Conservation (phyloP, 1,139 yeast genomes). For the Trichomonascaceae sp. region DNA sequence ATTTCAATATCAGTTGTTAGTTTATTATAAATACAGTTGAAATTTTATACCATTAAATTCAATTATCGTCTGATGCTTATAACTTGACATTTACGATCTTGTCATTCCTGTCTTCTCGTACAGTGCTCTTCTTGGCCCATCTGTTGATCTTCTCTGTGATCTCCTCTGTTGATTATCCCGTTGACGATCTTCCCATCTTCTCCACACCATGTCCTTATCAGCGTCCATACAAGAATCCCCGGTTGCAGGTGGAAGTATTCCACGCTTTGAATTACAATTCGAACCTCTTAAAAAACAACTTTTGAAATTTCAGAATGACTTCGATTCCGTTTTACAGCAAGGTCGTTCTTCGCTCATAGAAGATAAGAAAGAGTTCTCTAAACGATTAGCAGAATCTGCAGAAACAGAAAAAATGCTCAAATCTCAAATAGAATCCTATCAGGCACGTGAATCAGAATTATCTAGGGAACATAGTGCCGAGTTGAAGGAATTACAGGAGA, state of each 20-base stretch:
- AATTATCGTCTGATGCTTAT: too few species aligned
- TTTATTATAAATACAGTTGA: neutral
- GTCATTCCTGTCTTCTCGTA: too few species aligned
- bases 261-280: slow-evolving; percentile 23
- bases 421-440: slow-evolving; percentile 22
- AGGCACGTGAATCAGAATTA: slow-evolving; percentile 21
- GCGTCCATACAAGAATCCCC: neutral
- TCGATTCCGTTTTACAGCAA: slow-evolving; percentile 22
- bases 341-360: slow-evolving; percentile 23
- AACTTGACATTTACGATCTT: too few species aligned
- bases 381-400: slow-evolving; percentile 20
- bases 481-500: slow-evolving; percentile 22
- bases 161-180: too few species aligned
- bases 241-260: slow-evolving; percentile 13
- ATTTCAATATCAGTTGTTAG: too few species aligned
- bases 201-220: neutral
- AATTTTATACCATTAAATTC: neutral
- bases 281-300: slow-evolving; percentile 22
- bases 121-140: too few species aligned
- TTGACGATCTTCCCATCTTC: neutral
- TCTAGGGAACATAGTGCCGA: slow-evolving; percentile 20
- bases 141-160: too few species aligned
- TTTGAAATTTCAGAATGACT: slow-evolving; percentile 24
- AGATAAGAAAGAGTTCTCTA: slow-evolving; percentile 21
- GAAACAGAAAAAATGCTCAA: slow-evolving; percentile 21